Conservation (phyloP, 176 grass and related monocot genomes). For the Themeda triandra region DNA sequence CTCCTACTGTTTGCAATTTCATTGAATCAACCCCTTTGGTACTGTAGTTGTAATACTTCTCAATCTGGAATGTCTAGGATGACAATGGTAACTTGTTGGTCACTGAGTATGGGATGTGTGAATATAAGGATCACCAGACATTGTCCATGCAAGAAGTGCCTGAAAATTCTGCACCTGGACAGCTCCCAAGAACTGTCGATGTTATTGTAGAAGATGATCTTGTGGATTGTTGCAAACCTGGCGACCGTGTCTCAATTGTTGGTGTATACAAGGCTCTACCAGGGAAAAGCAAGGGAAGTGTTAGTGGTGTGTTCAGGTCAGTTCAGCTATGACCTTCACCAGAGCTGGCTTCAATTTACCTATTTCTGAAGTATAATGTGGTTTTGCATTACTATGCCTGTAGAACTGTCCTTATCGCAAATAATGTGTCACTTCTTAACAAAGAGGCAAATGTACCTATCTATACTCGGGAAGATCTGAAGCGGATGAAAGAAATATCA, state of each 20-base stretch:
- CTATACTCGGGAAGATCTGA: constrained; percentile 75
- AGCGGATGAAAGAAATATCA: constrained; percentile 85
- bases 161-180: constrained; percentile 93
- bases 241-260: constrained; percentile 87
- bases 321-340: neutral
- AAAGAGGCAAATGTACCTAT: constrained; percentile 95
- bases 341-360: neutral
- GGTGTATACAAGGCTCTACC: constrained; percentile 93
- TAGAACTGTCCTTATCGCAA: constrained; percentile 94
- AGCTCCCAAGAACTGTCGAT: constrained; percentile 92
- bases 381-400: constrained; percentile 8
- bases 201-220: constrained; percentile 95
- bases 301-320: constrained; percentile 96
- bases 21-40: neutral
- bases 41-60: neutral
- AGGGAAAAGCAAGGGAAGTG: constrained; percentile 97
- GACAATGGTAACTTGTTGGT: constrained; percentile 88
- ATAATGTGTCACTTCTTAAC: constrained; percentile 88
- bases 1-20: neutral
- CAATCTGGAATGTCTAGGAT: constrained; percentile 53
- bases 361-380: constrained; percentile 9
- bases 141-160: constrained; percentile 97
- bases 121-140: constrained; percentile 97
- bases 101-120: constrained; percentile 91
- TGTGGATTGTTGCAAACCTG: constrained; percentile 96